A percentile compares a stretch with the other conserved stretches of the same genome.
These are phyloP conservation scores for Cyclocybe cylindracea DNA, from an alignment of 768 basidiomycete genomes.

Conservation along the genomic window DNA sequence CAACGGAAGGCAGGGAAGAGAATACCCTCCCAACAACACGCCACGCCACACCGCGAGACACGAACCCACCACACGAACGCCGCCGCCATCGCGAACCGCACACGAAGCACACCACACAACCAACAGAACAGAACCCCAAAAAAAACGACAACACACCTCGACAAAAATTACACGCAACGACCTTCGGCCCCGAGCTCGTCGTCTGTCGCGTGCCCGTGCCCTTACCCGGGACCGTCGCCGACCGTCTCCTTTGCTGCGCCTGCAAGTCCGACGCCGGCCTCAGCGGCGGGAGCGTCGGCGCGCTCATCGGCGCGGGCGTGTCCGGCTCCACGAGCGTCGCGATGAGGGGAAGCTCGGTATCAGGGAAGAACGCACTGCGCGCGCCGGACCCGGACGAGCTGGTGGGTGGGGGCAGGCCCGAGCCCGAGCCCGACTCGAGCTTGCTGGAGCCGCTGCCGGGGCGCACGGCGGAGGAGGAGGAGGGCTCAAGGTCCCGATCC, in stretches of 20 bases:
- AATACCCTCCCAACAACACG: too few species aligned
- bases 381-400: slow-evolving; percentile 10
- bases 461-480: too few species aligned
- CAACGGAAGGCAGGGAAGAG: neutral
- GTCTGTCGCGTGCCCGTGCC: slow-evolving; percentile 54
- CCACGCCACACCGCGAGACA: too few species aligned
- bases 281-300: slow-evolving; percentile 62
- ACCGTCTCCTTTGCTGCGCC: slow-evolving; percentile 67
- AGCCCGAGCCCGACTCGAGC: slow-evolving; percentile 13
- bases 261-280: slow-evolving; percentile 69
- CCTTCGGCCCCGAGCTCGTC: slow-evolving; percentile 77
- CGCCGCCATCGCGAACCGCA: too few species aligned
- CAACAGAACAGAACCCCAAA: too few species aligned
- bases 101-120: too few species aligned
- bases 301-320: slow-evolving; percentile 59
- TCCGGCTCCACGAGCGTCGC: slow-evolving; percentile 67
- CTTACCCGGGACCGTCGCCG: slow-evolving; percentile 68
- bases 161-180: slow-evolving; percentile 89
- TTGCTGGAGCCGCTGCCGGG: slow-evolving; percentile 40
- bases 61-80: too few species aligned
- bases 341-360: slow-evolving; percentile 72
- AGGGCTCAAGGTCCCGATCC: too few species aligned
- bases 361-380: slow-evolving; percentile 51
- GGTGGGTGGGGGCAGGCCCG: too few species aligned
- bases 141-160: slow-evolving; percentile 69